Evolutionary conservation across 371 early-diverging fungal genomes (phyloP).

Genomic region (Blakeslea trispora): DNA sequence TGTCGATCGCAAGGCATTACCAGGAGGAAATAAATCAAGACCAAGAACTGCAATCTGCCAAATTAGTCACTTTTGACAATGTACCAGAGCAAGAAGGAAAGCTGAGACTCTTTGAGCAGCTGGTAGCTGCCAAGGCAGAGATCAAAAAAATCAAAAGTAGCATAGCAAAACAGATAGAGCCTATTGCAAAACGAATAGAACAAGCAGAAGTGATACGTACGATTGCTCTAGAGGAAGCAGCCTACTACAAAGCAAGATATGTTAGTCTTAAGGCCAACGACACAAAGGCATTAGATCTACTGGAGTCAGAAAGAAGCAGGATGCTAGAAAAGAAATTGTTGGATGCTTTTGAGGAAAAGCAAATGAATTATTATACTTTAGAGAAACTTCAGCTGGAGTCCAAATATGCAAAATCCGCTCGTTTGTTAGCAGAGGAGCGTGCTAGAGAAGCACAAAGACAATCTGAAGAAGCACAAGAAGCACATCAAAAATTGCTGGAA

Average conservation of each 20-base stretch:
- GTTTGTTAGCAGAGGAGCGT: conserved; percentile 51
- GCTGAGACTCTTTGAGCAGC: conserved; percentile 38
- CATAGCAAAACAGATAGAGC: conserved; percentile 53
- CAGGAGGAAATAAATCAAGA: background rate
- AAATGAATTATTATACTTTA: conserved; percentile 28
- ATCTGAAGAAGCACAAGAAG: conserved; percentile 55
- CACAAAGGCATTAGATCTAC: conserved; percentile 30
- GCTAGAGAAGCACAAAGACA: conserved; percentile 41
- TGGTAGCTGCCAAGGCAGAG: conserved; percentile 43
- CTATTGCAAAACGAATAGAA: conserved; percentile 43
- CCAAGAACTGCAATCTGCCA: background rate
- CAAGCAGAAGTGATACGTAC: conserved; percentile 51
- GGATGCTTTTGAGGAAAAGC: conserved; percentile 43
- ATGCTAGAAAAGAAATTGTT: conserved; percentile 52
- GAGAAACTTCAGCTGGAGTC: conserved; percentile 33
- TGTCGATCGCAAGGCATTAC: conserved; percentile 26
- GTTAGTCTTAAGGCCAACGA: conserved; percentile 31
- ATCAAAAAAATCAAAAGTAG: conserved; percentile 36
- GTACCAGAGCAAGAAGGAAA: conserved; percentile 30
- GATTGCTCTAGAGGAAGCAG: conserved; percentile 59
- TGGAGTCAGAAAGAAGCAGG: conserved; percentile 51
- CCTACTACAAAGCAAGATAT: conserved; percentile 56
- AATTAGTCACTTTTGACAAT: conserved; percentile 4
- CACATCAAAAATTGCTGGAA: conserved; percentile 46
- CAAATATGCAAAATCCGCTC: conserved; percentile 41